Evolutionary conservation across 805 yeast species (phyloP), one percentile per base, ranked within the genome.

Genomic region (Candida maris): DNA sequence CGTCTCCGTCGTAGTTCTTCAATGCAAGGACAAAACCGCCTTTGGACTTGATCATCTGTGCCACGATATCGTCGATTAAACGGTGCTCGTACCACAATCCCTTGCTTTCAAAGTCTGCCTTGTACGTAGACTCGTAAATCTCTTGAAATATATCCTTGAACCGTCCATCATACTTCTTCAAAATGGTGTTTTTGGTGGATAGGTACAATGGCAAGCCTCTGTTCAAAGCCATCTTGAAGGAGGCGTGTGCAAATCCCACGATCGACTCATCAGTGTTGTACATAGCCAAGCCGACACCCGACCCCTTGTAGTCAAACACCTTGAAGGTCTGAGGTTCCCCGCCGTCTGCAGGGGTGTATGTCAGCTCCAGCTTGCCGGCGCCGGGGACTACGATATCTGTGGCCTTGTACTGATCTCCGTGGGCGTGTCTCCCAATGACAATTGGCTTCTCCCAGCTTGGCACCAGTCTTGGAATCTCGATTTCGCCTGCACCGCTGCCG

Each of bases 1-100:
- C 93, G 58, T 84, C 93, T 62, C 93, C 93, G 58, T 84, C 93
- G 56, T 84, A 84, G 62, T 84, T 84, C 62, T 84, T 84, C 69
- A 84, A 68, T 32, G 91, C 91, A 70, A 84, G 73, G 44, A 83
- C 75, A 55, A 74, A 84, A 5, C 93, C 93, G 54, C 93, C 93
- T 53, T 79, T 79, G 18, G 91, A 83, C 61, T 84, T 84, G 56
- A 84, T 64, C 93, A 84, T 84, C 63, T 84, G 93, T 4, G 91
- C 91, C 42, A 84, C 93, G 88, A 84, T 84, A 58, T 84, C 93
- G 61, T 84, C 93, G 45, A 84, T 84, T 56, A 84, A 70, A 62
- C 93, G 75, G 61, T 84, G 93, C 60, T 84, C 89, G 52, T 82
- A 84, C 68, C 77, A 73, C 46, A 84, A 72, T 16, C 81, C 83